Percentiles rank a stretch among this genome's conserved stretches.
These are phyloP conservation scores for Verticillium zaregamsianum DNA, from an alignment of 2,329 filamentous ascomycete genomes.

Conservation along the genomic window DNA sequence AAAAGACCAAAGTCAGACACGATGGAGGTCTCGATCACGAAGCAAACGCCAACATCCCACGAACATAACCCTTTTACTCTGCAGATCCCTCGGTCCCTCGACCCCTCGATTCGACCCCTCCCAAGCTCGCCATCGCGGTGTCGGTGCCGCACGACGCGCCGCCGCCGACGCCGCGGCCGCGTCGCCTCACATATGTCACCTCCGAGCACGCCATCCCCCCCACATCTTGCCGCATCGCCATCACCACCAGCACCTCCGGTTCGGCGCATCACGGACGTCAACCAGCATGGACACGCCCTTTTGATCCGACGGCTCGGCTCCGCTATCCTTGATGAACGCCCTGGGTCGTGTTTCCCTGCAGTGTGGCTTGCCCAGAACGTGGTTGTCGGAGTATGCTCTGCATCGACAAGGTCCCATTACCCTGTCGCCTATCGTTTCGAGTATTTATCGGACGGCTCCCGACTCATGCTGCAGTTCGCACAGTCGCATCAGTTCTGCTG, in stretches of 20 bases:
- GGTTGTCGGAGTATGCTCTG: no score
- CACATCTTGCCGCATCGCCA: conserved; percentile 12
- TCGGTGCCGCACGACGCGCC: not conserved
- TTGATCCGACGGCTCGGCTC: not conserved
- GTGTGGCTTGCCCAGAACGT: not conserved
- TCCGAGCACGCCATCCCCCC: conserved; percentile 14
- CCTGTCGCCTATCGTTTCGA: not conserved
- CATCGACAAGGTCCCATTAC: no score
- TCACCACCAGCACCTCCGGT: not conserved
- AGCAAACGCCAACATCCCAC: not conserved
- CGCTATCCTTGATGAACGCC: not conserved
- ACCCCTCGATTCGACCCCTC: not conserved
- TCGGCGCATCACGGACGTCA: not conserved
- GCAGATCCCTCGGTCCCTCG: not conserved
- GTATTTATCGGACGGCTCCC: not conserved
- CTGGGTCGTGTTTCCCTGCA: not conserved
- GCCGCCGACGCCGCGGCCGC: not conserved
- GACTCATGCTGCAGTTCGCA: not conserved
- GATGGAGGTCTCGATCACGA: not conserved
- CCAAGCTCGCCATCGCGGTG: not conserved
- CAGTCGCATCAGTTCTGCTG: not conserved
- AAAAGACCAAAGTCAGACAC: not conserved
- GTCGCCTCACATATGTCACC: not conserved
- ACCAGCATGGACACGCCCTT: not conserved
- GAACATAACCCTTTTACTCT: not conserved